These are phyloP conservation scores for Microglena sp. DNA, from an alignment of 139 green algal species.

Conservation along the genomic window DNA sequence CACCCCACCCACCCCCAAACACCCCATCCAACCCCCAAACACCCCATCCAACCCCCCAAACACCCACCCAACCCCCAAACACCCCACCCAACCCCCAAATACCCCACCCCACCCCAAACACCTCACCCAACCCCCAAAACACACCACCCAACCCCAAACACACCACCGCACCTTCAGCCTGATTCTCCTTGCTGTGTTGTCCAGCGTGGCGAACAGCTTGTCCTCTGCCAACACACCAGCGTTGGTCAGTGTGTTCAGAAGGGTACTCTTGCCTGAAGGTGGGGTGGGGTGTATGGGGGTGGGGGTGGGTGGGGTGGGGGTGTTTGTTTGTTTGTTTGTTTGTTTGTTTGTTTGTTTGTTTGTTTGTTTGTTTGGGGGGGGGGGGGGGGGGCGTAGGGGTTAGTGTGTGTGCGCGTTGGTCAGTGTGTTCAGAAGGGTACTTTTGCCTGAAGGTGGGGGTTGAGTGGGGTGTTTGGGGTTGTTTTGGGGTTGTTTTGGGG, in stretches of 20 bases:
- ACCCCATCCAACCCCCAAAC: no score
- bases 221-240: constrained; percentile 81
- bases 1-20: no score
- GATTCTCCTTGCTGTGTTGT: constrained; percentile 86
- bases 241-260: constrained; percentile 64
- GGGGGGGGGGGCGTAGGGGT: no score
- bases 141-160: background rate
- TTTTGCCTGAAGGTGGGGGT: constrained; percentile 46
- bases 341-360: background rate
- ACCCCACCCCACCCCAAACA: no score
- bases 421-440: constrained; percentile 65
- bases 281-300: no score
- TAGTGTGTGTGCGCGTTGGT: no score
- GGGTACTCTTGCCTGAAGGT: constrained; percentile 48
- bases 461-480: no score
- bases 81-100: no score
- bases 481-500: no score
- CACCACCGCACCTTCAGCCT: constrained; percentile 23
- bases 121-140: background rate
- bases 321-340: background rate
- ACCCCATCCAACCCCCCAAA: no score
- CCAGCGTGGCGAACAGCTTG: constrained; percentile 96
- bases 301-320: no score
- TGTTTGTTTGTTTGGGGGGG: background rate
- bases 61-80: no score